Percentiles rank a stretch among this genome's conserved stretches.
phyloP scores from a whole-genome alignment of 306 rosid species.

The Abrus pulchellus region DNA sequence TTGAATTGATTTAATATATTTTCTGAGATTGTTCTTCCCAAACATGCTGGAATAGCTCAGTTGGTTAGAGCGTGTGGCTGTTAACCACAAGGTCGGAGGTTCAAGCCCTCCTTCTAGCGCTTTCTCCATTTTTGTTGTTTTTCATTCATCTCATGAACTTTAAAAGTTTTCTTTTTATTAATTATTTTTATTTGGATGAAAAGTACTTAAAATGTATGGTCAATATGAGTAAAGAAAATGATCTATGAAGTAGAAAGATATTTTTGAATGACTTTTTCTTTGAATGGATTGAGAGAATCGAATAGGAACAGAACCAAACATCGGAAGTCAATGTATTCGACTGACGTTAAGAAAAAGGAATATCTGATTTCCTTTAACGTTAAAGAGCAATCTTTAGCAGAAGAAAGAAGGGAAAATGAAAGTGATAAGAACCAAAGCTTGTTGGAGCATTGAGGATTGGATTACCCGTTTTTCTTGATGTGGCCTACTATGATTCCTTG shows the following conservation, averaged over 20 bases:
- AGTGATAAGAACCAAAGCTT: slow-evolving; percentile 8
- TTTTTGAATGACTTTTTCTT: neutral
- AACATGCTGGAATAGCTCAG: slow-evolving; percentile 46
- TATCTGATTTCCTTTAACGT: slow-evolving; percentile 8
- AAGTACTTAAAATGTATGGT: too few relatives aligned
- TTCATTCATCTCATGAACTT: too few relatives aligned
- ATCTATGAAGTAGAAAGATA: neutral
- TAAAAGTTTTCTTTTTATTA: too few relatives aligned
- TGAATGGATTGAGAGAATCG: neutral
- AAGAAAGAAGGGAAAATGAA: neutral
- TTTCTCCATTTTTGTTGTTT: neutral
- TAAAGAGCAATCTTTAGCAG: neutral
- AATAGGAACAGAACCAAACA: slow-evolving; percentile 39
- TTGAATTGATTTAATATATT: too few relatives aligned
- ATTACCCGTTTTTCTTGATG: neutral
- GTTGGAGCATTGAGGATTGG: neutral
- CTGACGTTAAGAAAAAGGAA: neutral
- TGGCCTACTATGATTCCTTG: slow-evolving; percentile 45
- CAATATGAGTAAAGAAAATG: too few relatives aligned
- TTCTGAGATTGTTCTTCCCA: too few relatives aligned
- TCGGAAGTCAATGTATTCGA: slow-evolving; percentile 35
- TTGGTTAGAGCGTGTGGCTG: slow-evolving; percentile 53
- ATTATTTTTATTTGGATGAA: too few relatives aligned
- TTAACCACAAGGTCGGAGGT: slow-evolving; percentile 57
- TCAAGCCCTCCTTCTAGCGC: slow-evolving; percentile 51